Conservation (phyloP, 352 stramenopile genomes). For the Phytophthora sp. region DNA sequence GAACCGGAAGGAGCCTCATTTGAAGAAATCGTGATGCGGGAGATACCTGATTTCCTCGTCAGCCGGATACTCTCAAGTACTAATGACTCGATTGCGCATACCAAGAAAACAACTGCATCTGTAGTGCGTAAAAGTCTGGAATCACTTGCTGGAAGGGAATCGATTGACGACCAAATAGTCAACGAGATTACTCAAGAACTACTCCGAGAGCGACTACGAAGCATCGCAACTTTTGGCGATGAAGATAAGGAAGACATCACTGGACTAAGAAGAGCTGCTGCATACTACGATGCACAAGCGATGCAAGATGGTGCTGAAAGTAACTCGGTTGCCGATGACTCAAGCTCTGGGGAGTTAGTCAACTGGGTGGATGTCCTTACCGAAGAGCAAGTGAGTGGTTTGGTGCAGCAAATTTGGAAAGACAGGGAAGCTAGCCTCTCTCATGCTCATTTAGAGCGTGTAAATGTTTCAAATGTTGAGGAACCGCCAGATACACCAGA, state of each 20-base stretch:
- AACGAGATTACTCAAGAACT: conserved; percentile 45
- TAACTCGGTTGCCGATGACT: conserved; percentile 6
- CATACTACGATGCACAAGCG: conserved; percentile 41
- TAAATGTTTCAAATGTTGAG: not conserved
- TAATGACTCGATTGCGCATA: conserved; percentile 4
- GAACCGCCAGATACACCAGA: not conserved
- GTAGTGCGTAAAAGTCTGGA: conserved; percentile 45
- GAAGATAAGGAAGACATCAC: conserved; percentile 30
- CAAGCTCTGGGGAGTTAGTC: conserved; percentile 1
- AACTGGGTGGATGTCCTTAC: conserved; percentile 48
- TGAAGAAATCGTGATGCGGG: conserved; percentile 32
- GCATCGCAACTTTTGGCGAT: not conserved
- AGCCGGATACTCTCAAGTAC: conserved; percentile 28
- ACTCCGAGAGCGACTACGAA: conserved; percentile 32
- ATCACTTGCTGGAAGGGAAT: conserved; percentile 28
- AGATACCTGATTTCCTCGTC: conserved; percentile 42
- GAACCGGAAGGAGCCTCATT: conserved; percentile 6
- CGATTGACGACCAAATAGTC: conserved; percentile 37
- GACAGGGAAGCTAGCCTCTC: conserved; percentile 21
- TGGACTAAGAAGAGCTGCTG: conserved; percentile 40
- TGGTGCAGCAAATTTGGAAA: conserved; percentile 55
- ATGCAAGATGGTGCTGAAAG: not conserved
- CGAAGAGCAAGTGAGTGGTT: conserved; percentile 50
- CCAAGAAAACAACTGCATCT: conserved; percentile 4
- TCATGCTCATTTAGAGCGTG: not conserved